Base-by-base conservation (phyloP, 2,329 filamentous ascomycete genomes). In the Sordariomycetes sp. region DNA sequence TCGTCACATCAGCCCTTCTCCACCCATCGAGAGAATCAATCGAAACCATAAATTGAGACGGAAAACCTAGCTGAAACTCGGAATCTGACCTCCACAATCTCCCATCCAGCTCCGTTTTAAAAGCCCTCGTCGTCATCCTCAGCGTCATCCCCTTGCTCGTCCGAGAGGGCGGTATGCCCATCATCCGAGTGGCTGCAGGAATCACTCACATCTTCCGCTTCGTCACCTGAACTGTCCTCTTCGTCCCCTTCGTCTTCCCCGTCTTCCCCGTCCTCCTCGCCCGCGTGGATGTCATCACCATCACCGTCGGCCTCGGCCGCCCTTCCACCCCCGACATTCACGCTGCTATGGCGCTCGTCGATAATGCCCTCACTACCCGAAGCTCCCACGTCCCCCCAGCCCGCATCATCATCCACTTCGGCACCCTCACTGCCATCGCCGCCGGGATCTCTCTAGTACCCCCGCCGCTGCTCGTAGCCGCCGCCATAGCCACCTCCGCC, bases 241-340 rank as follows among this genome's bases (percentile, higher is more conserved):
- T 32, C 28, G 4, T 32, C 28, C 28, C 64, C 61, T 35, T 59
- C 60, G 54, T 58, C 50, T 61, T 62, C 22, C 61, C 12, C 25
- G 16, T 53, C 51, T n/a, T 53, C 25, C 22, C 1, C 34, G 18
- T 43, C 53, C 20, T 55, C 59, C 58, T 53, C 62, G 4, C 37
- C 11, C 3, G 37, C 3, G 11, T 40, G 37, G 6, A 16, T 40
- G 12, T 40, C 37, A 3, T 40, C 3, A 11, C 12, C 37, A 11
- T 18, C 18, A 18, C 12, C 12, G 37, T n/a, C n/a, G n/a, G n/a
- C n/a, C n/a, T n/a, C n/a, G n/a, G n/a, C n/a, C n/a, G n/a, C n/a
- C n/a, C n/a, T n/a, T n/a, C 18, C 40, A 46, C 18, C 7, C 22
- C 20, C 20, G 12, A 2, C 12, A 11, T 22, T 48, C 55, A 32